A percentile compares a stretch with the other conserved stretches of the same genome.
Evolutionary conservation across 345 rosid species (phyloP).

Genomic region (Alliaria petiolata): DNA sequence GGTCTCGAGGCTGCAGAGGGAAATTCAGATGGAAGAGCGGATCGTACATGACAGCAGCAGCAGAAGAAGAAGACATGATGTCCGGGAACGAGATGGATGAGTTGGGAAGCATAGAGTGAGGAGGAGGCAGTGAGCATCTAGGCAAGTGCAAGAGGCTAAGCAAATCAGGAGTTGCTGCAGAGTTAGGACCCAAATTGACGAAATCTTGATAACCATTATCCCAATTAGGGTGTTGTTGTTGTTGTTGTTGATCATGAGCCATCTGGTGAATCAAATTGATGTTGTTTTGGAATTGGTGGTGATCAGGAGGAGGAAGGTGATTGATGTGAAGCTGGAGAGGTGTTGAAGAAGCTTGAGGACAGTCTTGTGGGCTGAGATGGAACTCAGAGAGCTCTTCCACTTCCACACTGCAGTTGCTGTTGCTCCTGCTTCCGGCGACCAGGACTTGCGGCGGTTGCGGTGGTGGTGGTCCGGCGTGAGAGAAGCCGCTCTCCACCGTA

Average conservation of each 20-base stretch:
- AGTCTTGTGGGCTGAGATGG: conserved; percentile 31
- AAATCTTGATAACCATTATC: conserved; percentile 32
- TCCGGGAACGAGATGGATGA: conserved; percentile 31
- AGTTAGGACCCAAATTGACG: conserved; percentile 19
- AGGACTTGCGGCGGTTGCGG: conserved; percentile 9
- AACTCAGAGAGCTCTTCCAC: conserved; percentile 40
- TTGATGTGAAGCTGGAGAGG: conserved; percentile 31
- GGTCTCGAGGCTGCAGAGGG: conserved; percentile 49
- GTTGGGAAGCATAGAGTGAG: conserved; percentile 26
- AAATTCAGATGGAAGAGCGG: conserved; percentile 58
- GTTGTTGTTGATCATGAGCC: conserved; percentile 6
- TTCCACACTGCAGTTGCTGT: conserved; percentile 33
- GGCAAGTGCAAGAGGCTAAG: conserved; percentile 60
- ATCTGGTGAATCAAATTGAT: conserved; percentile 34
- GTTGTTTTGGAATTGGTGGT: conserved; percentile 21
- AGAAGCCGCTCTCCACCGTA: conserved; percentile 25
- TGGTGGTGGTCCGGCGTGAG: conserved; percentile 24
- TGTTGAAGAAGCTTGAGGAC: conserved; percentile 26
- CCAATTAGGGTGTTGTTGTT: conserved; percentile 41
- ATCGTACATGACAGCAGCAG: conserved; percentile 49
- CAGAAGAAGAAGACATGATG: conserved; percentile 32
- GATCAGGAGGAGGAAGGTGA: conserved; percentile 17
- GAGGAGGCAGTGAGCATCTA: conserved; percentile 40
- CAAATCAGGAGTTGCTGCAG: conserved; percentile 53
- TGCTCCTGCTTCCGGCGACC: conserved; percentile 33